Conservation (phyloP, 352 stramenopile genomes). For the Globisporangium recalcitrans region DNA sequence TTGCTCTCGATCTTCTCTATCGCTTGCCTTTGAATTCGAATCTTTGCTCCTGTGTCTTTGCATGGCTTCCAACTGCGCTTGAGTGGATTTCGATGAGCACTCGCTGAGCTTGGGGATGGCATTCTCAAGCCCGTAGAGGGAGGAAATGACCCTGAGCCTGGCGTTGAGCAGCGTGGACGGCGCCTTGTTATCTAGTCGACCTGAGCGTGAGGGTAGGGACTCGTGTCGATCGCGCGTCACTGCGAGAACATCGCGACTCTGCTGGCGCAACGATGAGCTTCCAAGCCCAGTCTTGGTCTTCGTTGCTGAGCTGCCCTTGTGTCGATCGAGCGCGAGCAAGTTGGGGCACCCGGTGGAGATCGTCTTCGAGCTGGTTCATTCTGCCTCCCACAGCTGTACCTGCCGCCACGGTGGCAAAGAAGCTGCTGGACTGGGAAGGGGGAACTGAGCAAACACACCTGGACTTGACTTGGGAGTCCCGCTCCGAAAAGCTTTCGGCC, state of each 20-base stretch:
- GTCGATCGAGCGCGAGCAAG: conserved; percentile 22
- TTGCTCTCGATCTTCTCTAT: conserved; percentile 1
- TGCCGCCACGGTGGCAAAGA: neutral
- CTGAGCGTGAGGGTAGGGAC: neutral
- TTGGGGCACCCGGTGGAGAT: conserved; percentile 49
- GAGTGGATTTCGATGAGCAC: conserved; percentile 14
- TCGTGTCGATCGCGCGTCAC: conserved; percentile 30
- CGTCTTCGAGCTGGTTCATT: conserved; percentile 33
- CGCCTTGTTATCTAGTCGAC: neutral
- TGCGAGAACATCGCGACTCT: neutral
- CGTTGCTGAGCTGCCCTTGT: neutral
- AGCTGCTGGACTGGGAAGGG: neutral
- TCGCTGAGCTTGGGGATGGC: conserved; percentile 22
- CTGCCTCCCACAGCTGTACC: neutral
- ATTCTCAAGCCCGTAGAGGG: conserved; percentile 32
- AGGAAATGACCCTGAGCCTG: conserved; percentile 26
- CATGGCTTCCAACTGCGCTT: conserved; percentile 2
- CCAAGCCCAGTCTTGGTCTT: neutral
- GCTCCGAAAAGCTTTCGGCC: no score
- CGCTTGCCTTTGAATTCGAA: neutral
- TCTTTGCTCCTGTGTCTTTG: conserved; percentile 4
- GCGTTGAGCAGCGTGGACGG: conserved; percentile 21
- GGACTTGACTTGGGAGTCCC: no score
- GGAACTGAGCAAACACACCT: neutral
- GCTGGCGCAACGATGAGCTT: neutral